Evolutionary conservation across 306 rosid species (phyloP).

Genomic region (Prunus campanulata): DNA sequence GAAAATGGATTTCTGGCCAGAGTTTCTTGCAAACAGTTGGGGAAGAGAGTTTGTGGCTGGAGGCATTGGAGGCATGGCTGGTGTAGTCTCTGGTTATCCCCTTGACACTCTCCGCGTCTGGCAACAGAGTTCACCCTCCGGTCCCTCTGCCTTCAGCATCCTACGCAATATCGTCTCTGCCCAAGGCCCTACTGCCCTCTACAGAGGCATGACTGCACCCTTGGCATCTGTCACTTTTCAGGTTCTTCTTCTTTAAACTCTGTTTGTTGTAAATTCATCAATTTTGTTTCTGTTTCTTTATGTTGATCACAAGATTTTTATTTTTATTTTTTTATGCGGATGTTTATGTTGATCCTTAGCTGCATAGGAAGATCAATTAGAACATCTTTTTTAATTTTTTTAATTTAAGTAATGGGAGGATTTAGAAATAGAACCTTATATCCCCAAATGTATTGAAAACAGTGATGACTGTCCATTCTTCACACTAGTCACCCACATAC

Average conservation of each 20-base stretch:
- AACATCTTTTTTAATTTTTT: no score
- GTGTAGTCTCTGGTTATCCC: constrained; percentile 76
- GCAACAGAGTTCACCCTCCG: constrained; percentile 50
- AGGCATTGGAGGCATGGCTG: constrained; percentile 87
- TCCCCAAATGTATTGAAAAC: no score
- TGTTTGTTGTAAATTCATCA: background rate
- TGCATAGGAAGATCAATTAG: no score
- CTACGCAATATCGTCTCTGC: constrained; percentile 45
- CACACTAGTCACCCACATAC: no score
- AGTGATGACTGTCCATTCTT: no score
- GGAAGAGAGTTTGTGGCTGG: constrained; percentile 92
- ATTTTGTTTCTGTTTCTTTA: background rate
- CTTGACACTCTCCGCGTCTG: constrained; percentile 71
- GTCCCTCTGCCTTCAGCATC: constrained; percentile 65
- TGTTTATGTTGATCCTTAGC: background rate
- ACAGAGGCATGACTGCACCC: constrained; percentile 87
- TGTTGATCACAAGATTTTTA: background rate
- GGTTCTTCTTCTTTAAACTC: constrained; percentile 34
- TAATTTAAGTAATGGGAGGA: no score
- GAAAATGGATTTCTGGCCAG: constrained; percentile 77
- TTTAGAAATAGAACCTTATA: no score
- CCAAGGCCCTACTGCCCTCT: constrained; percentile 69
- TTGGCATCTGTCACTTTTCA: constrained; percentile 83
- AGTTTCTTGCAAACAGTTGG: constrained; percentile 70
- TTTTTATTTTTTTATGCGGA: background rate